Percentiles rank a stretch among this genome's conserved stretches.
phyloP scores from a whole-genome alignment of 169 alveolate genomes.

The Eimeria maxima region DNA sequence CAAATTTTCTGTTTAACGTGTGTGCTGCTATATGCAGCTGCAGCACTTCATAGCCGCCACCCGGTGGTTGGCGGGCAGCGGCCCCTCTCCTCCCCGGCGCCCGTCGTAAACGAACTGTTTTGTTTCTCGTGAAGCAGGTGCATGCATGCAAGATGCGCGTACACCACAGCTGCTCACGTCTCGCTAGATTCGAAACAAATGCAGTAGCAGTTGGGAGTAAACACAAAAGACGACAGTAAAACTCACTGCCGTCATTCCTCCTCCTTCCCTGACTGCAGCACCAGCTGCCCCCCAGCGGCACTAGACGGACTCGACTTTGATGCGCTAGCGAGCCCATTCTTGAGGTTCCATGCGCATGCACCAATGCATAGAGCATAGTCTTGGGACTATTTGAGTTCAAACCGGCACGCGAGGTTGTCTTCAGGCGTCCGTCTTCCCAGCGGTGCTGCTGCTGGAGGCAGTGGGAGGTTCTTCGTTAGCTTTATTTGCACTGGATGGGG shows the following conservation, averaged over 20 bases:
- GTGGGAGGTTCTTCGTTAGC: background rate
- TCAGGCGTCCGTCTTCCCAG: background rate
- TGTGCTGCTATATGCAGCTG: background rate
- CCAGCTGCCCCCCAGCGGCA: background rate
- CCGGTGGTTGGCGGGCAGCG: background rate
- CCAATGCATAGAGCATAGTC: background rate
- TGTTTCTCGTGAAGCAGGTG: background rate
- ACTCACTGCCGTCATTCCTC: background rate
- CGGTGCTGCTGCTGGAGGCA: background rate
- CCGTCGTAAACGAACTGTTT: too few species aligned
- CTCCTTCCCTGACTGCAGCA: background rate
- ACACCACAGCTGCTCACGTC: background rate
- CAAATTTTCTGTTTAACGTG: background rate
- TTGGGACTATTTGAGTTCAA: background rate
- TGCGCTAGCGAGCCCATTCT: background rate
- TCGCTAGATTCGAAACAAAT: too few species aligned
- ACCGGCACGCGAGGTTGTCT: too few species aligned
- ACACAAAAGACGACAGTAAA: background rate
- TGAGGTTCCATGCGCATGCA: background rate
- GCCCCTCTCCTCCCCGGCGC: background rate
- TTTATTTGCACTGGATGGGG: too few species aligned
- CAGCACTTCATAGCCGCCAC: slow-evolving; percentile 1
- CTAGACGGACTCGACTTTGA: background rate
- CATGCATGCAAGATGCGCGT: background rate
- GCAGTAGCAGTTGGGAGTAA: background rate